Evolutionary conservation across 306 rosid species (phyloP), one percentile per base, ranked within the genome.

Genomic region (Trifolium subterraneum): DNA sequence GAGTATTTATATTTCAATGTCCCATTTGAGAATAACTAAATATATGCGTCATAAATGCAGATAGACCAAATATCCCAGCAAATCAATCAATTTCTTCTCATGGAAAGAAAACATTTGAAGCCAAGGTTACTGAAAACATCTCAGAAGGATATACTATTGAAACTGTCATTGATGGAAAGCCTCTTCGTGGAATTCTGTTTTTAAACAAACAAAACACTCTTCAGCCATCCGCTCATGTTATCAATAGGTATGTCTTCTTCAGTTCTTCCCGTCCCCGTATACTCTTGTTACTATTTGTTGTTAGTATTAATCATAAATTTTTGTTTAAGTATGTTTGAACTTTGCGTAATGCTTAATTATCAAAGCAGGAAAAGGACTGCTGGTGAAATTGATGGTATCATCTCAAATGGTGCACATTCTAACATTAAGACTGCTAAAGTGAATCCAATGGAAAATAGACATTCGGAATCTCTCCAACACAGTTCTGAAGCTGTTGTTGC

Each of bases 131-230:
- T 35, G 88, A 87, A 79, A 87, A 73, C 84, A 84, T 78, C 73
- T 48, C 81, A 4, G 86, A 77, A 62, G 98, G 98, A 68, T 90
- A 79, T 66, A 56, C 86, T 18, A 85, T 94, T 44, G 99, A 94
- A 88, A 92, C 99, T 58, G 81, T 86, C 62, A 87, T 94, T 36
- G 98, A 94, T 70, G 99, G 99, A 79, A 94, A 85, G 90, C 96
- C 87, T 74, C 90, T 94, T 69, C 92, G 84, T 14, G 99, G 99
- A 78, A 16, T 94, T 59, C 74, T 94, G 75, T 88, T 94, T 80
- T 47, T 86, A 73, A 87, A 80, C 89, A 85, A 84, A 74, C 81
- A 90, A 70, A 84, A 65, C 73, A 44, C 83, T 56, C 36, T 31
- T 73, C 80, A 69, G 65, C 50, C 80, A 36, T 38, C 86, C 47